These are phyloP conservation scores for Ustilago lituana DNA, from an alignment of 1,284 basidiomycete species.

Conservation along the genomic window DNA sequence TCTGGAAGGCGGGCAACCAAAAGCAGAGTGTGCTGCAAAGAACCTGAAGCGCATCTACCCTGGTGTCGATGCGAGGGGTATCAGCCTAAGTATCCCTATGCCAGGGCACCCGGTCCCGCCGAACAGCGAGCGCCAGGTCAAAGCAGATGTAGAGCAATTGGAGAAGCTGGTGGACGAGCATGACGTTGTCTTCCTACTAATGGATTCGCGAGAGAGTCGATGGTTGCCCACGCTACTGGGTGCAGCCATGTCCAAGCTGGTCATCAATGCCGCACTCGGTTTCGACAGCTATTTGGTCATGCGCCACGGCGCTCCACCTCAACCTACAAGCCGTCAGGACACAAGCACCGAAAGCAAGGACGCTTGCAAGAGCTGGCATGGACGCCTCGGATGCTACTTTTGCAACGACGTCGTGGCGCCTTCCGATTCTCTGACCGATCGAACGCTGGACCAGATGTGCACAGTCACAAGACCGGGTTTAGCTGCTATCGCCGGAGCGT, in stretches of 20 bases:
- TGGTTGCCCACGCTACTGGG: constrained; percentile 94
- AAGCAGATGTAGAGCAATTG: constrained; percentile 77
- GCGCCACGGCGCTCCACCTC: constrained; percentile 82
- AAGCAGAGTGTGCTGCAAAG: constrained; percentile 91
- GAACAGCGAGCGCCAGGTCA: constrained; percentile 72
- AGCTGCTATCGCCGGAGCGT: constrained; percentile 88
- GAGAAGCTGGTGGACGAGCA: constrained; percentile 83
- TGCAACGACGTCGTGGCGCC: constrained; percentile 98
- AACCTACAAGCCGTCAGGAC: background rate
- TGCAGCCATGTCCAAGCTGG: constrained; percentile 85
- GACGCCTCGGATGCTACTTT: constrained; percentile 83
- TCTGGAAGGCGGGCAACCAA: constrained; percentile 89
- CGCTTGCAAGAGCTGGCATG: constrained; percentile 40
- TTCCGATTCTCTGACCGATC: constrained; percentile 87
- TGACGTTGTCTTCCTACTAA: constrained; percentile 91
- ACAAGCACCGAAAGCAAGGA: background rate
- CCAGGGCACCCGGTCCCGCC: constrained; percentile 87
- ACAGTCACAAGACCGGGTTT: constrained; percentile 97
- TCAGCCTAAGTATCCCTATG: constrained; percentile 88
- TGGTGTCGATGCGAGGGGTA: constrained; percentile 82
- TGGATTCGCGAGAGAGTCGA: constrained; percentile 94
- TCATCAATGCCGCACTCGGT: constrained; percentile 92
- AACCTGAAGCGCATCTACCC: constrained; percentile 88
- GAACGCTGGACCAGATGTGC: constrained; percentile 98
- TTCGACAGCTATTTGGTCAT: constrained; percentile 97